phyloP scores from a whole-genome alignment of 139 green algal genomes.

The Tetradesmus lagerheimii region DNA sequence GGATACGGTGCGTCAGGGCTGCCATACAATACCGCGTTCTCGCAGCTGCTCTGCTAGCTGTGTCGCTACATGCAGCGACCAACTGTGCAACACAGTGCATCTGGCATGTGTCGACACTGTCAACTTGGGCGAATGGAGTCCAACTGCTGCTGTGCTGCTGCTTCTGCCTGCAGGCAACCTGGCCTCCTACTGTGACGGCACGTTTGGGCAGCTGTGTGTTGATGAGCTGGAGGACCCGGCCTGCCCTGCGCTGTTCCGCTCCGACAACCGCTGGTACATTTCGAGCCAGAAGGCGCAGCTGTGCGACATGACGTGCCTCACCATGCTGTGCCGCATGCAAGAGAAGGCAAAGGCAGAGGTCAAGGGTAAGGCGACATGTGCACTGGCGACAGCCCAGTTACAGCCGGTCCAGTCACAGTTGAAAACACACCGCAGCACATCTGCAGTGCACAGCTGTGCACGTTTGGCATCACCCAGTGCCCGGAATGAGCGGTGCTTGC shows the following conservation, averaged over 20 bases:
- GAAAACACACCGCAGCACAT: neutral
- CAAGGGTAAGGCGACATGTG: neutral
- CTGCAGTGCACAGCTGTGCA: no score
- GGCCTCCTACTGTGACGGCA: slow-evolving; percentile 32
- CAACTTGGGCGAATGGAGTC: no score
- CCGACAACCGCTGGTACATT: slow-evolving; percentile 39
- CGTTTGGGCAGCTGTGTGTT: slow-evolving; percentile 49
- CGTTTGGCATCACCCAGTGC: neutral
- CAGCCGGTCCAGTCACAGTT: no score
- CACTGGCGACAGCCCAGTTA: no score
- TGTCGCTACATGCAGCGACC: no score
- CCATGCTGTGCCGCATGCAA: slow-evolving; percentile 43
- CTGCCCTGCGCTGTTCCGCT: slow-evolving; percentile 49
- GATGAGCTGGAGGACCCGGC: slow-evolving; percentile 37
- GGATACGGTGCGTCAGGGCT: neutral
- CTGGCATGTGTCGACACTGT: no score
- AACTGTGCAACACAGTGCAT: no score
- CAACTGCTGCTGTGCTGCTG: neutral
- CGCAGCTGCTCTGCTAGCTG: no score
- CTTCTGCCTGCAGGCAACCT: slow-evolving; percentile 42
- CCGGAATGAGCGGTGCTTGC: neutral
- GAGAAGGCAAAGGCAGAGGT: slow-evolving; percentile 21
- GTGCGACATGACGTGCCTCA: slow-evolving; percentile 50
- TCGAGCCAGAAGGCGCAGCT: neutral
- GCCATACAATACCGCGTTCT: no score